Conservation (phyloP, 2,329 filamentous ascomycete genomes). For the Gliomastix tumulicola region DNA sequence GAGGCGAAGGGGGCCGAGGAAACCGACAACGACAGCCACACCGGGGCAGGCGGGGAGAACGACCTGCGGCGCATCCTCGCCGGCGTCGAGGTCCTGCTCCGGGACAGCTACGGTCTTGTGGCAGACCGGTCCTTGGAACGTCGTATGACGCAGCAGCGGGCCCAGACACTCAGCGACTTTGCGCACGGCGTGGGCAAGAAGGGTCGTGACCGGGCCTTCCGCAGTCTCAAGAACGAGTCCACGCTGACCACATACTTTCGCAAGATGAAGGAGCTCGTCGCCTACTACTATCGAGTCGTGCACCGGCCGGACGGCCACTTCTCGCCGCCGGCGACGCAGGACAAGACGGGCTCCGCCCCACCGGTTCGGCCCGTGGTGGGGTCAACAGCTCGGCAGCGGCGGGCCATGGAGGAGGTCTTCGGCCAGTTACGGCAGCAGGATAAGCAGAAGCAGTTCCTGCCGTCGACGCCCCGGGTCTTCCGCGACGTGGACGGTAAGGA, state of each 20-base stretch:
- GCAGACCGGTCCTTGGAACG: constrained; percentile 2
- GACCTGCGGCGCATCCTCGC: too few relatives aligned
- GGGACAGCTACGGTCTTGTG: too few relatives aligned
- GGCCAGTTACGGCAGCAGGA: neutral
- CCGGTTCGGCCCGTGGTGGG: too few relatives aligned
- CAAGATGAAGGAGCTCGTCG: constrained; percentile 5
- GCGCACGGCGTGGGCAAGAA: neutral
- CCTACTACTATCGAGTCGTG: constrained; percentile 5
- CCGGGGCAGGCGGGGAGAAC: too few relatives aligned
- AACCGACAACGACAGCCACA: too few relatives aligned
- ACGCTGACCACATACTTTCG: constrained; percentile 4
- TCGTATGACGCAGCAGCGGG: constrained; percentile 4
- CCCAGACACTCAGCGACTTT: constrained; percentile 3
- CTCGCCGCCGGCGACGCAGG: neutral
- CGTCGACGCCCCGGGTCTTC: neutral
- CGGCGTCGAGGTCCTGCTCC: too few relatives aligned
- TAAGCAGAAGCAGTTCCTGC: neutral
- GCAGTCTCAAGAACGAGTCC: constrained; percentile 4
- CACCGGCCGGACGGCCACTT: constrained; percentile 5
- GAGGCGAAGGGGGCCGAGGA: too few relatives aligned
- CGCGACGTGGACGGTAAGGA: too few relatives aligned
- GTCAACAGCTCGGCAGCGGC: constrained; percentile 2
- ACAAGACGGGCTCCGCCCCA: too few relatives aligned
- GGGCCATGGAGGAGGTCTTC: constrained; percentile 5
- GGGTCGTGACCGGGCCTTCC: constrained; percentile 1